phyloP scores from a whole-genome alignment of 345 rosid genomes.

The Rhodomyrtus tomentosa region DNA sequence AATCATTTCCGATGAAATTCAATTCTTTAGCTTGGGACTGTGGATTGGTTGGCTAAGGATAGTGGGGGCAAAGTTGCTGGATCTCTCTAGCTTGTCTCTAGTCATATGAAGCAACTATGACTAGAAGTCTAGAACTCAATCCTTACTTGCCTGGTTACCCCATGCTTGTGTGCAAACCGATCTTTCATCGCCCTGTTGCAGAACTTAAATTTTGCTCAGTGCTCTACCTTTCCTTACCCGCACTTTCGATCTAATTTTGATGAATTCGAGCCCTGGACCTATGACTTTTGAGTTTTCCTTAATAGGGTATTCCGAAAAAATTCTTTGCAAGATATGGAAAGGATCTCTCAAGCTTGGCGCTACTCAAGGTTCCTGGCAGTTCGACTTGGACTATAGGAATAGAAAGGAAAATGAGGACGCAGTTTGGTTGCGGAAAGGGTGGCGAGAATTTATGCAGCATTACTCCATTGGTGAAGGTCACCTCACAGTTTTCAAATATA shows the following conservation, averaged over 20 bases:
- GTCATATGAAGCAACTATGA: not conserved
- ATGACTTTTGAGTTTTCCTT: not conserved
- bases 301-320: not conserved
- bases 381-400: not conserved
- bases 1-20: not conserved
- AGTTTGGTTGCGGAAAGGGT: not conserved
- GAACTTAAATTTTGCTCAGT: not conserved
- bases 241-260: not conserved
- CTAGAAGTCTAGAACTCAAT: too few species aligned
- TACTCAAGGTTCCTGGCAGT: not conserved
- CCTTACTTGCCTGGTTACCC: not conserved
- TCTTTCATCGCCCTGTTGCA: not conserved
- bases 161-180: not conserved
- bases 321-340: not conserved
- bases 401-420: not conserved
- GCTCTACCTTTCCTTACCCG: not conserved
- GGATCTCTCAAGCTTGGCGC: not conserved
- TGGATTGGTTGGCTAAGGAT: not conserved
- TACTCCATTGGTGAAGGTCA: not conserved
- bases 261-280: not conserved
- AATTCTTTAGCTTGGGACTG: not conserved
- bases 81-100: not conserved
- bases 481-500: not conserved
- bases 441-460: not conserved
- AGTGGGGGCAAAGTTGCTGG: not conserved